Conservation (phyloP, 2,329 filamentous ascomycete species). For the Colletotrichum simmondsii region DNA sequence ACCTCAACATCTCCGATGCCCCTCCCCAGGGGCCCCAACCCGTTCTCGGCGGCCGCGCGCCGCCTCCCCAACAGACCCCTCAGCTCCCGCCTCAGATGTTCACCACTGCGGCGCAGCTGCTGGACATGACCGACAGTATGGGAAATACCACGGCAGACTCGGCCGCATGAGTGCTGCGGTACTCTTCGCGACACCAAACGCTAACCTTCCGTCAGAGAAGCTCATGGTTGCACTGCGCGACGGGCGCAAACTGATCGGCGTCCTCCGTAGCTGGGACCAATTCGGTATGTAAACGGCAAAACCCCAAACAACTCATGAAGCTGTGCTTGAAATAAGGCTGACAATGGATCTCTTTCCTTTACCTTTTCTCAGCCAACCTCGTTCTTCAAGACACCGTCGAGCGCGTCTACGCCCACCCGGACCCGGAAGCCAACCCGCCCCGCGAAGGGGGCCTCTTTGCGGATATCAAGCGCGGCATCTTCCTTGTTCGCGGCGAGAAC, state of each 20-base stretch:
- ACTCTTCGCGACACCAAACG: neutral
- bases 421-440: conserved; percentile 42
- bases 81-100: conserved; percentile 96
- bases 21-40: conserved; percentile 51
- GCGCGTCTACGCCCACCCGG: conserved; percentile 75
- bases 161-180: conserved; percentile 5
- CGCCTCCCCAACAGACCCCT: conserved; percentile 52
- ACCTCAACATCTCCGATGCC: conserved; percentile 61
- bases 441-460: conserved; percentile 72
- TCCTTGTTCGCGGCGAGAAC: conserved; percentile 94
- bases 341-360: neutral
- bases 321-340: neutral
- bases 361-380: conserved; percentile 79
- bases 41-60: conserved; percentile 43
- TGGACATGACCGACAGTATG: conserved; percentile 98
- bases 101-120: conserved; percentile 92
- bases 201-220: conserved; percentile 75
- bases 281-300: conserved; percentile 76
- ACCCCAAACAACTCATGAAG: conserved; percentile 16
- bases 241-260: conserved; percentile 92
- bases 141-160: conserved; percentile 39
- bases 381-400: conserved; percentile 94
- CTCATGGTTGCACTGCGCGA: conserved; percentile 91
- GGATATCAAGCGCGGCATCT: conserved; percentile 87
- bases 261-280: conserved; percentile 96